Evolutionary conservation across 257 asterid species (phyloP), one percentile per base, ranked within the genome.

Genomic region (Avicennia marina): DNA sequence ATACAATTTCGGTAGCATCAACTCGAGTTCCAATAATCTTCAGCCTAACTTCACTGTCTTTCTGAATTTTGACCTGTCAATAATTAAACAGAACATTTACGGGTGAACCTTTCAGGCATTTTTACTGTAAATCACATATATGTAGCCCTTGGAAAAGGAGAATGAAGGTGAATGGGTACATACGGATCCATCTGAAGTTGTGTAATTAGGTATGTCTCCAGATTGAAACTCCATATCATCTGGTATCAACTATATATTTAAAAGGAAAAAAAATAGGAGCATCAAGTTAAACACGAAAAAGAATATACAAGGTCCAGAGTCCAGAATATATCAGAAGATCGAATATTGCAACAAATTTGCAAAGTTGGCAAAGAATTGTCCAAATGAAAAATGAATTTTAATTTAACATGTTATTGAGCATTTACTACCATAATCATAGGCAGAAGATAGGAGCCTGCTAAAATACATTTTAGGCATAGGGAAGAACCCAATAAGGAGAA

Each of bases 181-280:
- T 54, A 77, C 83, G 38, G 86, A 79, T 67, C 95, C 95, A 65
- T 87, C 94, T 11, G 98, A 87, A 20, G 98, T 90, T n/a, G 98
- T 90, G 72, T 90, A 90, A 69, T 85, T 85, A 21, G 98, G 95
- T 71, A 81, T 74, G 43, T 90, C 96, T 58, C 98, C 96, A 26
- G 98, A 69, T 59, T 90, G 98, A 60, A 90, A 90, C 79, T 90
- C 96, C 98, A 90, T 90, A 66, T 90, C 96, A 66, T 90, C 96
- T 0, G 98, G 98, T 56, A 87, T 90, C 83, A 87, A 81, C 97
- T 89, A 67, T 41, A 51, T 44, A 55, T 27, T 40, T 36, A 29
- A 54, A 45, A 34, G 32, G 7, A 47, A 17, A 18, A 34, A 42
- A 12, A 25, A 45, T 29, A 11, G 15, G 25, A 48, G 11, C 3